Evolutionary conservation across 495 filamentous ascomycete species (phyloP), one percentile per base, ranked within the genome.

Genomic region (Paragyromitra xinjiangensis): DNA sequence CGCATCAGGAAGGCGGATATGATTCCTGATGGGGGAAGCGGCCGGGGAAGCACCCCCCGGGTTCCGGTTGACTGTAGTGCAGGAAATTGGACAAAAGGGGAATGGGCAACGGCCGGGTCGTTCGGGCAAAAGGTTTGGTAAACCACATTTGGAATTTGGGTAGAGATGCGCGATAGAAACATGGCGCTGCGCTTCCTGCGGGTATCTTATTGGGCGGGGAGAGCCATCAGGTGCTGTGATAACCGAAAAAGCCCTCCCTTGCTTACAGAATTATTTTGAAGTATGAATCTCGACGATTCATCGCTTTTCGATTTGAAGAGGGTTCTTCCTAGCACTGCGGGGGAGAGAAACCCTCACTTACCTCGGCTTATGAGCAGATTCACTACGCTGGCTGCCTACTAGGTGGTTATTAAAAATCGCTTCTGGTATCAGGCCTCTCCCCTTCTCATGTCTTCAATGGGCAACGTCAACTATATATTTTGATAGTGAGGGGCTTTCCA

Each of bases 11-110:
- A 61, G 40, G 70, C 51, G 50, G 61, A 26, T 51, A 70, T 51
- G 26, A 2, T 70, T 34, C 68, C 55, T 70, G 39, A 70, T 61
- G 26, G 0, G 22, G 56, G 53, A 61, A 34, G 53, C 8, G 37
- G 22, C 50, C 63, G 51, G 71, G 63, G 69, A 66, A 61, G 63
- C 61, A 16, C 37, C 40, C 39, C 63, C 71, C 42, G 63, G 63
- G 39, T 67, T 24, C 63, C 61, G 70, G 37, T 16, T 24, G 16
- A 29, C 14, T 53, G 8, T 3, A 34, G 37, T 70, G 53, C 40
- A 42, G 55, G 8, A 12, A 12, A 4, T 29, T 29, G 12, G 24
- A 37, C 44, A 69, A 34, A 72, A 55, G 8, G 4, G 59, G 59
- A 56, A 64, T 64, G 34, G 29, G n/a, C n/a, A 71, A 59, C 59